Conservation (phyloP, 805 yeast genomes). For the Candida loeiensis region DNA sequence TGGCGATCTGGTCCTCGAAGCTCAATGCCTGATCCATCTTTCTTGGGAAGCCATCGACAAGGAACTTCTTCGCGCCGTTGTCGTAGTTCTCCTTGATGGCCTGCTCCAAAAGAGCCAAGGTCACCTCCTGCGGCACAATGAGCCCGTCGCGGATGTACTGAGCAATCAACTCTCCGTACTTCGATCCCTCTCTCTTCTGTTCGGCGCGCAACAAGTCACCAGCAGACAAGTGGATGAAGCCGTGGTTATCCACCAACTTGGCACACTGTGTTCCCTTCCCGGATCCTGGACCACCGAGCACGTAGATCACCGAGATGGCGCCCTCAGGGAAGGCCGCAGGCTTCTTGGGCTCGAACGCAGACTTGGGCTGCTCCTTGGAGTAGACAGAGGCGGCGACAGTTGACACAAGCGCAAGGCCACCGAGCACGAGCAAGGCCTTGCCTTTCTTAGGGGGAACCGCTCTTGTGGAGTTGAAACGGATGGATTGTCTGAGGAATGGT, state of each 20-base stretch:
- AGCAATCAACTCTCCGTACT: conserved; percentile 82
- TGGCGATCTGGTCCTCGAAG: conserved; percentile 77
- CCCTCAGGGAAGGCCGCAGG: conserved; percentile 54
- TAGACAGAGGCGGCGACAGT: conserved; percentile 41
- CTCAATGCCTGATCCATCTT: conserved; percentile 97
- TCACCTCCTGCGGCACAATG: conserved; percentile 92
- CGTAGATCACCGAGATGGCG: conserved; percentile 79
- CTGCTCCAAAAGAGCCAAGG: conserved; percentile 75
- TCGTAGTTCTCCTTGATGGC: conserved; percentile 59
- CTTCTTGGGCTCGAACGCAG: conserved; percentile 41
- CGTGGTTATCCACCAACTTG: conserved; percentile 72
- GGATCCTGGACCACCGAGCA: conserved; percentile 96
- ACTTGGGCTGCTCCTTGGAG: conserved; percentile 42
- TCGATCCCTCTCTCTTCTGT: conserved; percentile 75
- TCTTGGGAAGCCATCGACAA: conserved; percentile 96
- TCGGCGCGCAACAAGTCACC: conserved; percentile 94
- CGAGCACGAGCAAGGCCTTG: conserved; percentile 27
- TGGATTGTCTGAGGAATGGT: conserved; percentile 4
- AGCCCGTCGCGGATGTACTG: conserved; percentile 80
- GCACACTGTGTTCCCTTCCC: conserved; percentile 98
- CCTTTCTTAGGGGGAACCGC: conserved; percentile 18
- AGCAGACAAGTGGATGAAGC: conserved; percentile 89
- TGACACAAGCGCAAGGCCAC: conserved; percentile 50
- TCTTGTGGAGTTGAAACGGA: conserved; percentile 16
- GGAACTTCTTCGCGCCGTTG: conserved; percentile 59